Conservation (phyloP, 495 filamentous ascomycete genomes). For the Parmelia sp. region DNA sequence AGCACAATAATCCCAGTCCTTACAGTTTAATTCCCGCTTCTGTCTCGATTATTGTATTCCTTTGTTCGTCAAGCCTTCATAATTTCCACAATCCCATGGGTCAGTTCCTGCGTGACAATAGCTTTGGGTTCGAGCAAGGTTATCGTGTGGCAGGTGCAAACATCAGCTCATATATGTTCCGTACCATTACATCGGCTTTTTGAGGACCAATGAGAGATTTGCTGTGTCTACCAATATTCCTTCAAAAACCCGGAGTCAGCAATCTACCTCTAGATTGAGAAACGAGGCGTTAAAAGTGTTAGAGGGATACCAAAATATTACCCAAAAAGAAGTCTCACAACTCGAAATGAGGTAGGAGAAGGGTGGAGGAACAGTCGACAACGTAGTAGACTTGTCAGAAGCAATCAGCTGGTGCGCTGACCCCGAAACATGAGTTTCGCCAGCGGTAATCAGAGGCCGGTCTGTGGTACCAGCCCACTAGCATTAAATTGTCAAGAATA, state of each 20-base stretch:
- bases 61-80: conserved; percentile 67
- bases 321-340: background rate
- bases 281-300: background rate
- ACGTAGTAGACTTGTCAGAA: conserved; percentile 44
- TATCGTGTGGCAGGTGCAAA: conserved; percentile 36
- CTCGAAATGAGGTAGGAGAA: background rate
- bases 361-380: background rate
- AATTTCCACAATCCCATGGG: conserved; percentile 82
- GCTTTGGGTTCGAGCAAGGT: conserved; percentile 37
- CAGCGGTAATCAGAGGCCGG: conserved; percentile 69
- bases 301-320: background rate
- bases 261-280: background rate
- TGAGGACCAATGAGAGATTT: conserved; percentile 66
- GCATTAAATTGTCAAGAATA: conserved; percentile 67
- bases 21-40: conserved; percentile 47
- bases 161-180: conserved; percentile 67
- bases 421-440: conserved; percentile 61
- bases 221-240: conserved; percentile 62
- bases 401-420: conserved; percentile 71
- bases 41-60: conserved; percentile 57
- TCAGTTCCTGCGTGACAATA: conserved; percentile 56
- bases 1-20: conserved; percentile 61
- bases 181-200: conserved; percentile 71
- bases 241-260: background rate
- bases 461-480: conserved; percentile 76